Conservation (phyloP, 257 asterid species). For the Perilla frutescens region DNA sequence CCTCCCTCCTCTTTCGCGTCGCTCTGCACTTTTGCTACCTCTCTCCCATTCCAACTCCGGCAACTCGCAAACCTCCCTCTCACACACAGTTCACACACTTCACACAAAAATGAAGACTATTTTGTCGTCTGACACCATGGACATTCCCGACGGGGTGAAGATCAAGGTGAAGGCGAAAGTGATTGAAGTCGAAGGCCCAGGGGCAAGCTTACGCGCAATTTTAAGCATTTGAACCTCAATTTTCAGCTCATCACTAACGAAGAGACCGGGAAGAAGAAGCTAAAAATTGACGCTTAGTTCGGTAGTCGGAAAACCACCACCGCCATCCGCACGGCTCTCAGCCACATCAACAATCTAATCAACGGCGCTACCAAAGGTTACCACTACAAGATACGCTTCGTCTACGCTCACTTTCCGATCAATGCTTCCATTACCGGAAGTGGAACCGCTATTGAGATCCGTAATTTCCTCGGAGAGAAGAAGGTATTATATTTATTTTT, state of each 20-base stretch:
- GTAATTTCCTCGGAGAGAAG: constrained; percentile 89
- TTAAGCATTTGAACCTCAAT: constrained; percentile 81
- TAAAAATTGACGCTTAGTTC: constrained; percentile 82
- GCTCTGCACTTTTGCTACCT: not conserved
- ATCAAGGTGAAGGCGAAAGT: constrained; percentile 71
- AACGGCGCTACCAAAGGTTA: constrained; percentile 76
- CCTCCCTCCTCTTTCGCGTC: too few species aligned
- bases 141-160: constrained; percentile 71
- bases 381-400: constrained; percentile 88
- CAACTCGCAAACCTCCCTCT: too few species aligned
- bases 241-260: constrained; percentile 72
- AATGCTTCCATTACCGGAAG: constrained; percentile 63
- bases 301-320: constrained; percentile 78
- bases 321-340: constrained; percentile 74
- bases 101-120: constrained; percentile 63
- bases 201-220: constrained; percentile 63
- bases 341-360: constrained; percentile 73
- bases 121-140: constrained; percentile 72
- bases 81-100: not conserved
- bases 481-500: constrained; percentile 43
- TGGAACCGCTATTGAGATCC: constrained; percentile 69
- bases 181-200: constrained; percentile 77
- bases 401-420: constrained; percentile 83
- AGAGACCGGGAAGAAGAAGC: constrained; percentile 65
- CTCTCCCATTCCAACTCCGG: not conserved